phyloP scores from a whole-genome alignment of 163 green algal genomes.

The Chlamydomonas reinhardtii region DNA sequence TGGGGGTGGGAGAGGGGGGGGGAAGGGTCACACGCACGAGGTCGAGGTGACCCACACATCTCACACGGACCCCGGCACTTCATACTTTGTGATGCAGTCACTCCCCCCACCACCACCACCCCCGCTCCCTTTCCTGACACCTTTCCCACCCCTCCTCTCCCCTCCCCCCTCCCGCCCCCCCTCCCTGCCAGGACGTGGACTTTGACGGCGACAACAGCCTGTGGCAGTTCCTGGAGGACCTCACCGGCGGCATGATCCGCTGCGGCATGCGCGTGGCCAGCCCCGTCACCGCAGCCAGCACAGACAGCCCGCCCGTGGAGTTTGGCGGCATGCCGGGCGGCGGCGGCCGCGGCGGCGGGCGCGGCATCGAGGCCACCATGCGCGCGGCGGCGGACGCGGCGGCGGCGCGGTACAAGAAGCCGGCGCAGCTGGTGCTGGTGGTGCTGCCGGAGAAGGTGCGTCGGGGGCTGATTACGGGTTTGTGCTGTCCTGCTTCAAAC shows the following conservation, averaged over 20 bases:
- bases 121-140: too few relatives aligned
- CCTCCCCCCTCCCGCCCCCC: neutral
- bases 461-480: too few relatives aligned
- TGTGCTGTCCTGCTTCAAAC: too few relatives aligned
- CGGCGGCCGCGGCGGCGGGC: neutral
- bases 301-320: conserved; percentile 14
- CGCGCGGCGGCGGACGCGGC: conserved; percentile 12
- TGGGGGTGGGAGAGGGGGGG: neutral
- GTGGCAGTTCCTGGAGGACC: conserved; percentile 43
- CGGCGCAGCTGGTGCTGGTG: conserved; percentile 43
- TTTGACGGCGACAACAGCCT: conserved; percentile 15
- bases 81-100: too few relatives aligned
- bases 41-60: too few relatives aligned
- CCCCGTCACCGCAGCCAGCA: neutral
- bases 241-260: neutral
- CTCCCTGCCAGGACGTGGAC: conserved; percentile 16
- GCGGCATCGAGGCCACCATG: conserved; percentile 37
- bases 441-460: conserved; percentile 34
- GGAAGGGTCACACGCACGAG: neutral
- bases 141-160: too few relatives aligned
- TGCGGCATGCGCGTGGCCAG: conserved; percentile 38
- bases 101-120: too few relatives aligned
- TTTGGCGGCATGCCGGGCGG: neutral
- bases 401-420: neutral
- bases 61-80: too few relatives aligned